Conservation (phyloP, 2,329 filamentous ascomycete genomes). For the Diatrype stigma region DNA sequence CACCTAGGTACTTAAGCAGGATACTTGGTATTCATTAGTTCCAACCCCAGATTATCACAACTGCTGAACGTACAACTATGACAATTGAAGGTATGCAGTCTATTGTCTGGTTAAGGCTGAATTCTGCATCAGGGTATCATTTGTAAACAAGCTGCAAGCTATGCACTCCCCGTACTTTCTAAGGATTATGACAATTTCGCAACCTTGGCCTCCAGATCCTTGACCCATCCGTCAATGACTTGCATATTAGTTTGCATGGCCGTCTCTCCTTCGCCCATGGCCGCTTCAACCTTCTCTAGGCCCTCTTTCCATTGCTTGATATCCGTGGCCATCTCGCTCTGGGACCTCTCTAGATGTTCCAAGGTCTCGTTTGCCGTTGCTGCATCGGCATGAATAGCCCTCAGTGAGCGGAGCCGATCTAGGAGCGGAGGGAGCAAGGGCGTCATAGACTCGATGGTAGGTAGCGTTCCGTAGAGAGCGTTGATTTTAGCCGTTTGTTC, state of each 20-base stretch:
- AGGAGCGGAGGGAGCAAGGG: constrained; percentile 82
- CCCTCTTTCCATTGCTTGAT: constrained; percentile 83
- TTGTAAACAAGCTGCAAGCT: constrained; percentile 15
- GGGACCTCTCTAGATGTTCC: constrained; percentile 70
- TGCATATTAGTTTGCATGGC: constrained; percentile 76
- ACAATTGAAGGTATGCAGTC: too few species aligned
- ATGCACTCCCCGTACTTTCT: constrained; percentile 5
- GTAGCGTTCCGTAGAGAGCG: constrained; percentile 81
- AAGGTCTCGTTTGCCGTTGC: constrained; percentile 76
- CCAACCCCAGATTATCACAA: too few species aligned
- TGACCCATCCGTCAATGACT: constrained; percentile 85
- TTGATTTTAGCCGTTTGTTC: constrained; percentile 87
- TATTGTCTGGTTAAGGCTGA: too few species aligned
- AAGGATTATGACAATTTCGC: constrained; percentile 45
- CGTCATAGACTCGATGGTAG: constrained; percentile 80
- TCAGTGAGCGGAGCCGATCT: constrained; percentile 77
- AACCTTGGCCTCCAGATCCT: constrained; percentile 76
- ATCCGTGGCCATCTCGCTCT: constrained; percentile 77
- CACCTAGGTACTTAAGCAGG: too few species aligned
- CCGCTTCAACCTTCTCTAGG: constrained; percentile 71
- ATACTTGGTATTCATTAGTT: too few species aligned
- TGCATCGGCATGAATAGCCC: constrained; percentile 81
- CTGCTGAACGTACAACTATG: too few species aligned
- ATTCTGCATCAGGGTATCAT: constrained; percentile 31
- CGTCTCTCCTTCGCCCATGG: constrained; percentile 65